Percentiles rank a stretch among this genome's conserved stretches.
Evolutionary conservation across 495 filamentous ascomycete genomes (phyloP).

Genomic region (Chaetomidium leptoderma): DNA sequence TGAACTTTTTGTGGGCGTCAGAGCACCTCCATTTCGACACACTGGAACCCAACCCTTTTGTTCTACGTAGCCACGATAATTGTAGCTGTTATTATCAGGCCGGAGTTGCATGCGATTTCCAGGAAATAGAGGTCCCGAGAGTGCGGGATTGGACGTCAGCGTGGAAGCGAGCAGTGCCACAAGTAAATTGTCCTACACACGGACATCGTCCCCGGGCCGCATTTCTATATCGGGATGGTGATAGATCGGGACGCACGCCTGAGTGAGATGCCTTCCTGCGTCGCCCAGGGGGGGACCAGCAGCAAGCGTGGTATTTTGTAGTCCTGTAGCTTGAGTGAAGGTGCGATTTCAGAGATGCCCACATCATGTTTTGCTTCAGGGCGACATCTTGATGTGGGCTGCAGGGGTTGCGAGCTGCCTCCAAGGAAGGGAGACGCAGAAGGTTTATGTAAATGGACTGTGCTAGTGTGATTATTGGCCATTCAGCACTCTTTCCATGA

Average conservation of each 20-base stretch:
- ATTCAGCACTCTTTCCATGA: too few relatives aligned
- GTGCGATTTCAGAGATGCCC: too few relatives aligned
- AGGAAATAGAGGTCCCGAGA: neutral
- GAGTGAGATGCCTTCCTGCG: neutral
- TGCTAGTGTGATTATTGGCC: too few relatives aligned
- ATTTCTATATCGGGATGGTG: neutral
- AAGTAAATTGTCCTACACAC: neutral
- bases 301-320: neutral
- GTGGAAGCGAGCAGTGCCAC: slow-evolving; percentile 5
- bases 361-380: too few relatives aligned
- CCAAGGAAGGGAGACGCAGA: too few relatives aligned
- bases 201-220: neutral
- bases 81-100: neutral
- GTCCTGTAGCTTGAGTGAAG: too few relatives aligned
- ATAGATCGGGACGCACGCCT: neutral
- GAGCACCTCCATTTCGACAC: too few relatives aligned
- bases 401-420: too few relatives aligned
- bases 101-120: neutral
- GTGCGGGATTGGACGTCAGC: neutral
- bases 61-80: neutral
- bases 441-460: too few relatives aligned
- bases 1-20: too few relatives aligned
- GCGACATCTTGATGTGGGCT: too few relatives aligned
- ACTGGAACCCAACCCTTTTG: too few relatives aligned
- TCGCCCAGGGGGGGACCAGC: neutral